A percentile compares a stretch with the other conserved stretches of the same genome.
Conservation (phyloP, 768 basidiomycete species). For the Strobilomyces echinocephalus region DNA sequence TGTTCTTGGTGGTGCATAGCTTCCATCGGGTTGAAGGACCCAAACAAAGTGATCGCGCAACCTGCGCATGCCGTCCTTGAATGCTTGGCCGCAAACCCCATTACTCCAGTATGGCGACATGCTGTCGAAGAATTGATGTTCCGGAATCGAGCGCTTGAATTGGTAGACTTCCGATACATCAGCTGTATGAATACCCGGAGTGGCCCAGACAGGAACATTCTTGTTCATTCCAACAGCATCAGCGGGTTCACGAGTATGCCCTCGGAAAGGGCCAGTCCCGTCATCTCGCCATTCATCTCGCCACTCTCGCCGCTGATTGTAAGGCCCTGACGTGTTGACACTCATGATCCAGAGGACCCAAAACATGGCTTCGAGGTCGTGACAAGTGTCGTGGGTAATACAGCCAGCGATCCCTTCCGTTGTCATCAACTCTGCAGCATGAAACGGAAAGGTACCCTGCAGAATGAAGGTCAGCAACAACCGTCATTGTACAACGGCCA, state of each 20-base stretch:
- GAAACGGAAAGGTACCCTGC: background rate
- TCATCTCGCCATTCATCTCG: background rate
- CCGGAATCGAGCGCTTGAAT: background rate
- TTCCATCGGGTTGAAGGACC: background rate
- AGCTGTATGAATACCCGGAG: background rate
- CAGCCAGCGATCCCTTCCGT: background rate
- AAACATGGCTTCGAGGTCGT: background rate
- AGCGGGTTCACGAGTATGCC: background rate
- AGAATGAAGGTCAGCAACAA: background rate
- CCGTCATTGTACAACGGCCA: background rate
- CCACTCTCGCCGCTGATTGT: background rate
- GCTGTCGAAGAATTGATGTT: background rate
- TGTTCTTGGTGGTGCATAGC: background rate
- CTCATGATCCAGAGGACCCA: background rate
- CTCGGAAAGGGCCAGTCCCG: background rate
- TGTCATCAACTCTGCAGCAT: background rate
- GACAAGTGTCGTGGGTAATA: background rate
- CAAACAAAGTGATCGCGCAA: background rate
- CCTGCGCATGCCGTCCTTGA: background rate
- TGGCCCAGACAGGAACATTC: background rate
- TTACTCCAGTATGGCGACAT: background rate
- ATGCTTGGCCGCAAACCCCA: background rate
- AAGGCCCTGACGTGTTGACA: background rate
- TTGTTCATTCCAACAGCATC: background rate
- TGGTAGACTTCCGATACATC: background rate